phyloP scores from a whole-genome alignment of 2,329 filamentous ascomycete species.

The Aspergillus versicolor region DNA sequence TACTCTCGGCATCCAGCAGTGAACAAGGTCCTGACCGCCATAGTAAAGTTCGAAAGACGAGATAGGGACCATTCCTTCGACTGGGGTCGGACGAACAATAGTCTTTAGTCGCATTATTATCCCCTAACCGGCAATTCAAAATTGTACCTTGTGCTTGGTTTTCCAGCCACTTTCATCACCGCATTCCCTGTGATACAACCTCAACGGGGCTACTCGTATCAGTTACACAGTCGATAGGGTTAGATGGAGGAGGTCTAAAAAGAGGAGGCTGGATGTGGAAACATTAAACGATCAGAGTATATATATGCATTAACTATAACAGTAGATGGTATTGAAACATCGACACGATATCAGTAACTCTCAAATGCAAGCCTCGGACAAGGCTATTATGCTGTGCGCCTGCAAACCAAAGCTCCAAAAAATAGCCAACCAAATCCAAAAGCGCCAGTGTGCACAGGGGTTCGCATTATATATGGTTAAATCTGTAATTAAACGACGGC shows the following conservation, averaged over 20 bases:
- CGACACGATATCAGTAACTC: not conserved
- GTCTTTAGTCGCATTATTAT: not conserved
- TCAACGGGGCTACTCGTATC: not conserved
- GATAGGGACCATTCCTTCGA: not conserved
- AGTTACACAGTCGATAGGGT: too few relatives aligned
- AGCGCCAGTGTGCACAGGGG: slow-evolving; percentile 4
- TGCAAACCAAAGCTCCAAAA: not conserved
- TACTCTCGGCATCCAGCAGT: not conserved
- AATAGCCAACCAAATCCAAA: not conserved
- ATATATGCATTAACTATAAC: not conserved
- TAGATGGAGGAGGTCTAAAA: not conserved
- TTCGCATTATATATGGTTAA: not conserved
- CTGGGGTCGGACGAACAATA: not conserved
- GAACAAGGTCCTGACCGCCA: too few relatives aligned
- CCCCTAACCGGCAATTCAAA: not conserved
- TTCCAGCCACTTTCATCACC: not conserved
- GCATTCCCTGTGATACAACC: not conserved
- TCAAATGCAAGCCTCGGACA: not conserved
- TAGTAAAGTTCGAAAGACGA: not conserved
- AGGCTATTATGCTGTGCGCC: not conserved
- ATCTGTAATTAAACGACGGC: not conserved
- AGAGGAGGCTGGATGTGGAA: not conserved
- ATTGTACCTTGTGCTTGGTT: not conserved
- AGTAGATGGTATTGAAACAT: slow-evolving; percentile 1
- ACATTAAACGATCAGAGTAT: too few relatives aligned